Percentiles rank a stretch among this genome's conserved stretches.
phyloP scores from a whole-genome alignment of 192 early-diverging fungal species.

The Coemansia asiatica region DNA sequence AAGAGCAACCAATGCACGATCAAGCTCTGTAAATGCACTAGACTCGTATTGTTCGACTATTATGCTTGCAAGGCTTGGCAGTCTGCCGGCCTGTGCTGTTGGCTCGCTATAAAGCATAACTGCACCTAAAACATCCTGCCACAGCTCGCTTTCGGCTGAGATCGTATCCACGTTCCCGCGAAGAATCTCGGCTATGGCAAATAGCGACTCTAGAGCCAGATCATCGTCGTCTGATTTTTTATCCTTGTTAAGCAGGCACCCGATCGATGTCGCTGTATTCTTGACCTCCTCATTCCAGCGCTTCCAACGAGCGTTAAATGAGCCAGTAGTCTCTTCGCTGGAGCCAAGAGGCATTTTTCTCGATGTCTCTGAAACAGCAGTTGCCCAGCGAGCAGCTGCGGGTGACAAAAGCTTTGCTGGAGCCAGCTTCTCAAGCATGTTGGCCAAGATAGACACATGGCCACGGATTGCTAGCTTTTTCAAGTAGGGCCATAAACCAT shows the following conservation, averaged over 20 bases:
- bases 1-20: slow-evolving; percentile 42
- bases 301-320: slow-evolving; percentile 33
- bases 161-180: slow-evolving; percentile 51
- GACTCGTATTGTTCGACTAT: slow-evolving; percentile 33
- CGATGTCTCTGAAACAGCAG: slow-evolving; percentile 17
- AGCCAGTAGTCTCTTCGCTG: slow-evolving; percentile 38
- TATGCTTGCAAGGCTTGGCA: slow-evolving; percentile 17
- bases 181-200: slow-evolving; percentile 23
- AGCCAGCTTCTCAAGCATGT: slow-evolving; percentile 30
- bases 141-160: slow-evolving; percentile 35
- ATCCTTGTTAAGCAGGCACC: slow-evolving; percentile 9
- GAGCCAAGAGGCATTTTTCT: slow-evolving; percentile 45
- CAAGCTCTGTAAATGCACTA: slow-evolving; percentile 30
- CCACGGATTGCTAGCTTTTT: slow-evolving; percentile 42
- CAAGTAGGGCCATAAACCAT: slow-evolving; percentile 37
- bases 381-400: slow-evolving; percentile 28
- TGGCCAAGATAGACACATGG: slow-evolving; percentile 26
- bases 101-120: slow-evolving; percentile 58
- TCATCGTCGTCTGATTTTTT: background rate
- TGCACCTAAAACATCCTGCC: slow-evolving; percentile 59
- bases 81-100: slow-evolving; percentile 34
- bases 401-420: slow-evolving; percentile 14
- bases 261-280: slow-evolving; percentile 20
- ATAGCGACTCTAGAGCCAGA: slow-evolving; percentile 18
- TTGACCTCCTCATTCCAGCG: slow-evolving; percentile 36